Base-by-base conservation (phyloP, 495 filamentous ascomycete genomes). In the Talaromyces stipitatus region DNA sequence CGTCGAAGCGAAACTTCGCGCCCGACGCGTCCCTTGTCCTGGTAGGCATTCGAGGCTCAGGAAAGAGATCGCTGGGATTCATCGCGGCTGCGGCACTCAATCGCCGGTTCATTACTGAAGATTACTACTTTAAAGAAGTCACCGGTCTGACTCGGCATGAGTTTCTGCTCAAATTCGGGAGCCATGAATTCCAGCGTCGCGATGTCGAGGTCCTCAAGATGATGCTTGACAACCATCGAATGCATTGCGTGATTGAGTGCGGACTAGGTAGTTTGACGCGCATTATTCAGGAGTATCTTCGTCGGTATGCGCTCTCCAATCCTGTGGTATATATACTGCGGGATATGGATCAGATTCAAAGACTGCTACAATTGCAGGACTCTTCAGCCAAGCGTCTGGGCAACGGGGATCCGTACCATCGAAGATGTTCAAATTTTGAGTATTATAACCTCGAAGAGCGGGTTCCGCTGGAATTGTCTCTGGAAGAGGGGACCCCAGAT, bases 1-100 rank as follows among this genome's bases (percentile, higher is more conserved):
- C 30, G 1, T 52, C 56, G 3, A 58, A 52, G 18, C 71, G 74
- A 22, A 67, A 64, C 2, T 89, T 90, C 60, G 73, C 79, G 23
- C 66, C 78, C 1, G 75, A 86, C 67, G 85, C 87, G 3, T 90
- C 89, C 1, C 80, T 94, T 56, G 85, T 91, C 4, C 75, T 94
- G 6, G 79, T 92, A 29, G 89, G 89, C 30, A 83, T 88, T 51
- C 84, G 87, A 6, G 88, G 89, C 9, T 84, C 85, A 33, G 89
- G 89, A 16, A 92, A 92, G 70, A 82, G 87, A 23, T 90, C 86
- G 0, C 73, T 94, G 9, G 89, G 86, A 8, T 87, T 94, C 60
- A 85, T 94, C 55, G 88, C 86, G 12, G 88, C 88, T 5, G 86
- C 86, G 2, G 82, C 86, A 58, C 80, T 90, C 26, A 84, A 84